Percentiles rank a stretch among this genome's conserved stretches.
Evolutionary conservation across 1,284 basidiomycete genomes (phyloP).

Genomic region (Trametes sp.): DNA sequence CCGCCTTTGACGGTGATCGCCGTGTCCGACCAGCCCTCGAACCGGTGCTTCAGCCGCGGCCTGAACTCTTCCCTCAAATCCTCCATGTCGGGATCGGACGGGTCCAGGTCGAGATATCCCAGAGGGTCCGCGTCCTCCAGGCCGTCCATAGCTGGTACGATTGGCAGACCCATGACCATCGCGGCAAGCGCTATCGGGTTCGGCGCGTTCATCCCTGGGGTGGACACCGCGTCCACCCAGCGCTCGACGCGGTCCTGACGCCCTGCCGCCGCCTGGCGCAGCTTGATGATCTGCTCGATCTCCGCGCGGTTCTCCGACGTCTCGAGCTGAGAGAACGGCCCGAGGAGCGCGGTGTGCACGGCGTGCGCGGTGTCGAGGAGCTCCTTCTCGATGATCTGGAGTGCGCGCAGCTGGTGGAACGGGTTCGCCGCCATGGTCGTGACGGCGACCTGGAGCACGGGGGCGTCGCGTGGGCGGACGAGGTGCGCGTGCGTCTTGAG

Average conservation of each 20-base stretch:
- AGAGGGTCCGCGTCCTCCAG: conserved; percentile 51
- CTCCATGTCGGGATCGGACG: conserved; percentile 61
- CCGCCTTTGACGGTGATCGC: conserved; percentile 48
- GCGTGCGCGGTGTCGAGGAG: conserved; percentile 52
- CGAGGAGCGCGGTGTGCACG: conserved; percentile 51
- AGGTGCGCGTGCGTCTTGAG: conserved; percentile 58
- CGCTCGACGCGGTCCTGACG: conserved; percentile 55
- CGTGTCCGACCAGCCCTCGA: conserved; percentile 61
- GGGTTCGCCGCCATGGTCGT: conserved; percentile 44
- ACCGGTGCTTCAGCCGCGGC: conserved; percentile 60
- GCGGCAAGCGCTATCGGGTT: conserved; percentile 68
- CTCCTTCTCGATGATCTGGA: conserved; percentile 59
- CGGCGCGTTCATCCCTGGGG: conserved; percentile 47
- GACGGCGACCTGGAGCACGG: conserved; percentile 54
- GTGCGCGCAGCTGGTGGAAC: conserved; percentile 43
- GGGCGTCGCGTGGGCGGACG: conserved; percentile 61
- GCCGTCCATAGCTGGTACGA: conserved; percentile 49
- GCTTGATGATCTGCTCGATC: conserved; percentile 53
- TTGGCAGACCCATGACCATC: conserved; percentile 72
- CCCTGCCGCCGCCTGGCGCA: conserved; percentile 45
- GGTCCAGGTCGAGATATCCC: conserved; percentile 59
- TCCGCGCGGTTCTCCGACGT: conserved; percentile 48
- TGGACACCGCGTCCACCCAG: conserved; percentile 60
- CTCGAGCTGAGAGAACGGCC: conserved; percentile 57
- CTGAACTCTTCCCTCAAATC: conserved; percentile 66